Evolutionary conservation across 2,329 filamentous ascomycete species (phyloP).

Genomic region (Calonectria hongkongensis): DNA sequence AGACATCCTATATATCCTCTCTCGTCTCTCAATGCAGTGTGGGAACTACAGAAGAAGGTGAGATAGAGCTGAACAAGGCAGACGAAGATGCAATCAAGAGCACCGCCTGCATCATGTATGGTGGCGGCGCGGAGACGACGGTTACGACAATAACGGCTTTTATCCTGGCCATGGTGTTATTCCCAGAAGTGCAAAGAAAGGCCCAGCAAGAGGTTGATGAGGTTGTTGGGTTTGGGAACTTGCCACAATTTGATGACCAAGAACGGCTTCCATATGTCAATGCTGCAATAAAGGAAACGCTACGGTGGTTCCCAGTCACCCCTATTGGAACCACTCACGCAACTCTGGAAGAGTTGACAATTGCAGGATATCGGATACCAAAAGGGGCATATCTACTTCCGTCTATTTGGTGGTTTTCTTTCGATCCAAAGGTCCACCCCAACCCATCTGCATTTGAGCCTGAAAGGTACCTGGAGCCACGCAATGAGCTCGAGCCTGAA

Average conservation of each 20-base stretch:
- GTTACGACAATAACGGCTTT: conserved; percentile 52
- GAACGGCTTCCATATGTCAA: conserved; percentile 56
- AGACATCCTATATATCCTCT: conserved; percentile 54
- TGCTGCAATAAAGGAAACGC: conserved; percentile 56
- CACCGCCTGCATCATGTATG: conserved; percentile 55
- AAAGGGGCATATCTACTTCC: conserved; percentile 53
- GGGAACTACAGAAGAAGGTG: background rate
- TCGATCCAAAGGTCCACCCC: conserved; percentile 80
- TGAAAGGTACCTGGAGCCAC: conserved; percentile 56
- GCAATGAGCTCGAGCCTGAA: conserved; percentile 57
- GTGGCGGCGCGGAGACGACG: conserved; percentile 56
- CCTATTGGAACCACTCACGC: conserved; percentile 63
- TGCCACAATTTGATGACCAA: conserved; percentile 55
- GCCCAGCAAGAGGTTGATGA: conserved; percentile 55
- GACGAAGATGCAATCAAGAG: conserved; percentile 53
- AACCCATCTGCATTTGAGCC: conserved; percentile 59
- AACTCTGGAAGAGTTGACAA: conserved; percentile 57
- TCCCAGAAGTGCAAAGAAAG: conserved; percentile 50
- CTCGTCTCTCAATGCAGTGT: conserved; percentile 46
- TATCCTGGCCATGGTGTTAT: conserved; percentile 52
- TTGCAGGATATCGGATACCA: conserved; percentile 54
- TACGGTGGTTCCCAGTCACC: conserved; percentile 57
- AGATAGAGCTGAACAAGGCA: conserved; percentile 29
- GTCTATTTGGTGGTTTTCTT: conserved; percentile 58
- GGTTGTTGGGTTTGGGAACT: conserved; percentile 54